A percentile compares a stretch with the other conserved stretches of the same genome.
Evolutionary conservation across 495 filamentous ascomycete genomes (phyloP).

Genomic region (Umbilicaria muhlenbergii): DNA sequence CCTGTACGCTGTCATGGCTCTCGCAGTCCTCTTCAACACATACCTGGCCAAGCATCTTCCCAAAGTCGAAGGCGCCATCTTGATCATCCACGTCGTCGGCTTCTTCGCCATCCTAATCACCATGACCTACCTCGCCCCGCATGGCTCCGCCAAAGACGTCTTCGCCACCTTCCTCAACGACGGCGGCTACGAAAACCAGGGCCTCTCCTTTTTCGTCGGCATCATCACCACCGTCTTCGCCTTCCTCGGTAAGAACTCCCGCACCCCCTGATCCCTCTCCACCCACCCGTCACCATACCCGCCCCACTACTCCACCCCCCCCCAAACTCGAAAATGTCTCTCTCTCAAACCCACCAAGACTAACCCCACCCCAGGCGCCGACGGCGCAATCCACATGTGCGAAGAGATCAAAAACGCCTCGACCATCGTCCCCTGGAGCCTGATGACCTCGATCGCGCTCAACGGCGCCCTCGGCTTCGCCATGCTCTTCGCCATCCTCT

Average conservation of each 20-base stretch:
- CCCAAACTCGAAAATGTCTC: not conserved
- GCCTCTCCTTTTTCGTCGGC: constrained; percentile 26
- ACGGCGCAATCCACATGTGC: constrained; percentile 21
- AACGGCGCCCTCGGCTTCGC: constrained; percentile 27
- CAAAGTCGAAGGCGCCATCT: constrained; percentile 29
- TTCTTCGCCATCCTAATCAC: constrained; percentile 29
- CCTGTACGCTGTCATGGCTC: constrained; percentile 26
- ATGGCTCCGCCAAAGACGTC: constrained; percentile 27
- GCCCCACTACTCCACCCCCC: not conserved
- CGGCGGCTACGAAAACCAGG: constrained; percentile 26
- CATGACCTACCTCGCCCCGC: constrained; percentile 27
- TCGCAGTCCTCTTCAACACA: constrained; percentile 28
- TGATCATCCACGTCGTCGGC: constrained; percentile 32
- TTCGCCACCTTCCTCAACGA: constrained; percentile 26
- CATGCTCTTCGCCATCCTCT: constrained; percentile 25
- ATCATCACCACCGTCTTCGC: constrained; percentile 20
- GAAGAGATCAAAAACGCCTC: constrained; percentile 32
- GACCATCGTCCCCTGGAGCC: constrained; percentile 21
- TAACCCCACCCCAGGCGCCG: constrained; percentile 13
- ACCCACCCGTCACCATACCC: not conserved
- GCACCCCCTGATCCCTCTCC: not conserved
- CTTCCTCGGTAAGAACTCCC: constrained; percentile 12
- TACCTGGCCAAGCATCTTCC: constrained; percentile 27
- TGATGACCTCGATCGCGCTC: constrained; percentile 25
- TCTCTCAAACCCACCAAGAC: not conserved